Conservation (phyloP, 768 basidiomycete genomes). For the Crepidotus variabilis region DNA sequence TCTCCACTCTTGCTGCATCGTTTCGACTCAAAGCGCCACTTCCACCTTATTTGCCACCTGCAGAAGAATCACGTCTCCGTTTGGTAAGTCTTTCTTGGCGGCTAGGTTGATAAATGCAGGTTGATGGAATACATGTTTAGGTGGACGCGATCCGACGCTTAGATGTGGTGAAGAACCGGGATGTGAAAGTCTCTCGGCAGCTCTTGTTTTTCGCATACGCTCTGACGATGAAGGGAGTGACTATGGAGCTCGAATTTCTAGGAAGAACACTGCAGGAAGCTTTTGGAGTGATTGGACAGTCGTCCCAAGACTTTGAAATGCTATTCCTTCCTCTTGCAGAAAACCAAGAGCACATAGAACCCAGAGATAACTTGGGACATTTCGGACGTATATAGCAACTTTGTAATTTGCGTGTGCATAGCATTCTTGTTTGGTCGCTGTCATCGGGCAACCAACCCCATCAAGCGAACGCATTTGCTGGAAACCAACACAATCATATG, state of each 20-base stretch:
- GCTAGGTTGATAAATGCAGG: not conserved
- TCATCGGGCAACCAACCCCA: not conserved
- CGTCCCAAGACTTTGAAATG: slow-evolving; percentile 76
- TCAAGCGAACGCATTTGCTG: not conserved
- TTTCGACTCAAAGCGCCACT: slow-evolving; percentile 87
- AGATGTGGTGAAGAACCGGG: slow-evolving; percentile 84
- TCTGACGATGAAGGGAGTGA: slow-evolving; percentile 91
- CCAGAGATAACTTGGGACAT: not conserved
- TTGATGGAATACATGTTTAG: slow-evolving; percentile 32
- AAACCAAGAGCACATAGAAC: slow-evolving; percentile 17
- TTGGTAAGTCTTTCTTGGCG: slow-evolving; percentile 46
- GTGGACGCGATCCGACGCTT: slow-evolving; percentile 80
- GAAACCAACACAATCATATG: not conserved
- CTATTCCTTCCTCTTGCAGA: slow-evolving; percentile 47
- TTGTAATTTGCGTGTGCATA: not conserved
- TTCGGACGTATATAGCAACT: not conserved
- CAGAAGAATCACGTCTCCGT: slow-evolving; percentile 75
- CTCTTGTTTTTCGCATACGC: slow-evolving; percentile 94
- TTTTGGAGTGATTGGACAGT: slow-evolving; percentile 90
- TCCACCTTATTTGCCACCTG: slow-evolving; percentile 95
- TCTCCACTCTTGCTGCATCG: slow-evolving; percentile 74
- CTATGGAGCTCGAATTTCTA: slow-evolving; percentile 79
- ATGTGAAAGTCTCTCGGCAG: slow-evolving; percentile 78
- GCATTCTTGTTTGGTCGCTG: not conserved
- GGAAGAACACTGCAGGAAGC: slow-evolving; percentile 81